Conservation (phyloP, 148 eudicot species). For the Beta vulgaris region DNA sequence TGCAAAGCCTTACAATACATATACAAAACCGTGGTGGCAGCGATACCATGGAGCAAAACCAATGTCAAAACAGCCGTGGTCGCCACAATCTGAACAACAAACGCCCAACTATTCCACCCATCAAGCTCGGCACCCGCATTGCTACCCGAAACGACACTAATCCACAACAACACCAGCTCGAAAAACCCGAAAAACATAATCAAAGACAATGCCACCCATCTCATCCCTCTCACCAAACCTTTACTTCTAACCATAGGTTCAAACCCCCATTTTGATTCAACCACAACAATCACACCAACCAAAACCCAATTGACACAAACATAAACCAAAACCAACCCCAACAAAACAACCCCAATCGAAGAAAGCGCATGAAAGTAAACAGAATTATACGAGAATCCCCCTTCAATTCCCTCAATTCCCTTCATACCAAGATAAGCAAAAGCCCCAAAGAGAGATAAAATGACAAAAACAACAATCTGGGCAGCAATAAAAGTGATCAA, state of each 20-base stretch:
- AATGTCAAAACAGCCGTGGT: conserved; percentile 43
- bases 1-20: conserved; percentile 70
- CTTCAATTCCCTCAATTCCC: conserved; percentile 27
- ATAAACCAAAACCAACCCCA: conserved; percentile 23
- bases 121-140: conserved; percentile 10
- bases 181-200: conserved; percentile 33
- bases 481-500: conserved; percentile 21
- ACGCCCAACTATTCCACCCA: conserved; percentile 40
- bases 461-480: conserved; percentile 11
- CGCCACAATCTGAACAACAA: conserved; percentile 33
- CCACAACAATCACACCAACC: conserved; percentile 45
- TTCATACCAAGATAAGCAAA: conserved; percentile 9
- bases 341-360: conserved; percentile 19
- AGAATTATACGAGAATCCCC: conserved; percentile 26
- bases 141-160: conserved; percentile 14
- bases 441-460: conserved; percentile 19
- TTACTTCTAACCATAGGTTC: conserved; percentile 48
- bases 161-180: conserved; percentile 16
- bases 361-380: conserved; percentile 23
- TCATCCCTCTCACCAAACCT: conserved; percentile 51
- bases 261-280: conserved; percentile 61
- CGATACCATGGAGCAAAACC: conserved; percentile 42
- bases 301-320: conserved; percentile 48
- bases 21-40: conserved; percentile 50
- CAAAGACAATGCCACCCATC: conserved; percentile 37